Evolutionary conservation across 2,329 filamentous ascomycete species (phyloP), one percentile per base, ranked within the genome.

Genomic region (Xylariaceae sp.): DNA sequence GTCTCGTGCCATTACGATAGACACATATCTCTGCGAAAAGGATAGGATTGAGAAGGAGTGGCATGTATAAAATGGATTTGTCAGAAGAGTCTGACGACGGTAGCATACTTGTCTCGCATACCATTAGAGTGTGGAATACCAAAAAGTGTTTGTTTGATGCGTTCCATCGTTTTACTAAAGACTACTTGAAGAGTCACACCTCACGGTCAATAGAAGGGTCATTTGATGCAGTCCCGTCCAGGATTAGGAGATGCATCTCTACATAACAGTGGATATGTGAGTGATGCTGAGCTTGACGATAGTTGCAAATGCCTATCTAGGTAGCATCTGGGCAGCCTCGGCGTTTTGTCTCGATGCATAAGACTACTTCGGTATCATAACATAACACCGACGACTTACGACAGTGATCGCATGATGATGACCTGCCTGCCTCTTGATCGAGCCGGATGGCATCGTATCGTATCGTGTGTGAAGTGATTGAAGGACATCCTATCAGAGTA

Each of bases 51-150:
- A 17, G 45, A 45, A 10, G 53, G 48, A 18, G 18, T 42, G 54
- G 59, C 55, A 39, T 51, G 54, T 49, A 57, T 18, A 57, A 39
- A 59, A 45, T 37, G 23, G 34, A 53, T 59, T 30, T n/a, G 11
- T 44, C 37, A 42, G 23, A 13, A 48, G 15, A 18, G 8, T 35
- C 42, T 47, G 15, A 56, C 23, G 23, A 45, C 37, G 34, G 13
- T 52, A 54, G 30, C 44, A 54, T 55, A 30, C 23, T 30, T 53
- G 34, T 51, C 39, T 30, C 52, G 35, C 47, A 23, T 49, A 18
- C 15, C 30, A 18, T 10, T 10, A 18, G 17, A 49, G 17, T 11
- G 9, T 11, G 8, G 30, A 10, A 23, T 42, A 48, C 3, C 23
- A 53, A 55, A 57, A 53, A 47, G 45, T 8, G 37, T 50, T 51